Evolutionary conservation across 176 grass and related monocot species (phyloP), one percentile per base, ranked within the genome.

Genomic region (Oryza glaberrima): DNA sequence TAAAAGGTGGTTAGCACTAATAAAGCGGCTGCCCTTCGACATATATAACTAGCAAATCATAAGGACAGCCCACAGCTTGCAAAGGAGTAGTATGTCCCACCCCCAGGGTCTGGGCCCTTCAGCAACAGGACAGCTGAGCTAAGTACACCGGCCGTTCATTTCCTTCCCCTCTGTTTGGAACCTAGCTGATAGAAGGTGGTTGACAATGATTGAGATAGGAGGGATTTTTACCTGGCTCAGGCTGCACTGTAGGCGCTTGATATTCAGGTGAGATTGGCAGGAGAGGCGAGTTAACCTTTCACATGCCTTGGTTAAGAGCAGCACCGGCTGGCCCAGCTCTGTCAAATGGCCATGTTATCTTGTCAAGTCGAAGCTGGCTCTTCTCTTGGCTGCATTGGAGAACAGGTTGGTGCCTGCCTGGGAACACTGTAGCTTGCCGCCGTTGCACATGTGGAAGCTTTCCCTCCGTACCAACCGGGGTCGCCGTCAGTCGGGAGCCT

Each of bases 201-300:
- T 36, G 67, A 49, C 76, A 87, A 90, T 87, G 80, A 87, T 83
- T 80, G 77, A 80, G 69, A 41, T 17, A 22, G 56, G 20, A 63
- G n/a, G 58, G 58, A 63, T 23, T 63, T 63, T 82, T n/a, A 87
- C 76, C 61, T 86, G 69, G 60, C 51, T 16, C 54, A 35, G 83
- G 69, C 38, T 47, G 58, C 72, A 67, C 23, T 72, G 22, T 67
- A 44, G 75, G 58, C 60, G 19, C 69, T 63, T 63, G 58, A 63
- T 63, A 19, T 63, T 69, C 88, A 79, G 80, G 75, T 75, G 74
- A 75, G 80, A 61, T 78, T 69, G 26, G 38, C 26, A 47, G 28
- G 46, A 19, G 71, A 85, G 58, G n/a, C 9, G 58, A 63, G n/a
- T 23, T n/a, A 74, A 80, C 67, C 84, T 17, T 6, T 77, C 74